phyloP scores from a whole-genome alignment of 1,139 yeast genomes.

The Geotrichum fermentans region DNA sequence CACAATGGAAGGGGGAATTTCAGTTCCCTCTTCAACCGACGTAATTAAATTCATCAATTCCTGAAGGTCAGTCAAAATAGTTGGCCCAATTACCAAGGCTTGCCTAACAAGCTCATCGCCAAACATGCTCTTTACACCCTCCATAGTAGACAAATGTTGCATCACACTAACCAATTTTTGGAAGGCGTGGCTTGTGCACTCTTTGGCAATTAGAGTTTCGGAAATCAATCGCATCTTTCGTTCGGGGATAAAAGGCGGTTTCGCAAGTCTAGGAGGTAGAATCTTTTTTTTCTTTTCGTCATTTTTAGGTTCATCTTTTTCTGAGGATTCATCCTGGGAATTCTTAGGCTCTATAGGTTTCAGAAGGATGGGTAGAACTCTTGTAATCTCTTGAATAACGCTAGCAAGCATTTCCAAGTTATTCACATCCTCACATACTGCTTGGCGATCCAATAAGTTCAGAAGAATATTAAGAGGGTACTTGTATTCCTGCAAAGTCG shows the following conservation, averaged over 20 bases:
- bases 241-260: slow-evolving; percentile 63
- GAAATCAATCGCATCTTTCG: slow-evolving; percentile 60
- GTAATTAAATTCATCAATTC: slow-evolving; percentile 48
- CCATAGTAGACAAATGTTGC: slow-evolving; percentile 65
- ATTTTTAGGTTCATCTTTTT: slow-evolving; percentile 24
- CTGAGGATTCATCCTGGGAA: slow-evolving; percentile 27
- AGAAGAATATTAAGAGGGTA: slow-evolving; percentile 72
- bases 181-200: slow-evolving; percentile 80
- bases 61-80: slow-evolving; percentile 54
- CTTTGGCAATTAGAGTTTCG: slow-evolving; percentile 68
- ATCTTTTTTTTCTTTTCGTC: slow-evolving; percentile 20
- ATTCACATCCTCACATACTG: slow-evolving; percentile 65
- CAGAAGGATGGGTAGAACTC: slow-evolving; percentile 50
- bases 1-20: slow-evolving; percentile 51
- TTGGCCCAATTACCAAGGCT: slow-evolving; percentile 59
- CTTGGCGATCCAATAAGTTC: slow-evolving; percentile 54
- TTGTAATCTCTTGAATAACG: slow-evolving; percentile 69
- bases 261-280: slow-evolving; percentile 34
- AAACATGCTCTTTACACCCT: slow-evolving; percentile 60
- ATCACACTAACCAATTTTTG: slow-evolving; percentile 79
- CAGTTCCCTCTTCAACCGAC: slow-evolving; percentile 40
- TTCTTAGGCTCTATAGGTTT: slow-evolving; percentile 20
- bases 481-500: slow-evolving; percentile 42
- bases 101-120: slow-evolving; percentile 62
- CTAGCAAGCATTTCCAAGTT: slow-evolving; percentile 73